Conservation (phyloP, 148 eudicot species). For the Cornus florida region DNA sequence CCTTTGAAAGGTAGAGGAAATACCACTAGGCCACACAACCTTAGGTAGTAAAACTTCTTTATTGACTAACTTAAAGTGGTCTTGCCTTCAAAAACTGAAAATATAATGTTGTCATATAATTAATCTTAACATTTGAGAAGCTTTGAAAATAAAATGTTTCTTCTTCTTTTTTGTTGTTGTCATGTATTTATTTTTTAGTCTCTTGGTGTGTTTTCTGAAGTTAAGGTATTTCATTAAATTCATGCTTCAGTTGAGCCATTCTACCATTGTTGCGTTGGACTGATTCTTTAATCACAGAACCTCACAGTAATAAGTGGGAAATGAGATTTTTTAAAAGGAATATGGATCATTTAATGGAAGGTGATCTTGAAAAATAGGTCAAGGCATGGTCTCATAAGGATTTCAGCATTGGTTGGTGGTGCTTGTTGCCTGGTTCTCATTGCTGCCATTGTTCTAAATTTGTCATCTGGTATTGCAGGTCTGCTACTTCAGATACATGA, state of each 20-base stretch:
- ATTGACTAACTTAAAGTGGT: too few species aligned
- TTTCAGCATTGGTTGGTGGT: background rate
- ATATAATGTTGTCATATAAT: background rate
- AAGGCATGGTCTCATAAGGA: background rate
- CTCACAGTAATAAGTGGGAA: background rate
- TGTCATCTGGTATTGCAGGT: constrained; percentile 52
- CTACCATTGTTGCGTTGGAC: background rate
- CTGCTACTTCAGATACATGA: constrained; percentile 87
- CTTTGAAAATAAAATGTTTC: too few species aligned
- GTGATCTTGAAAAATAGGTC: background rate
- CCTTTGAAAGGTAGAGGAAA: too few species aligned
- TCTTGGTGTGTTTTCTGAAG: background rate
- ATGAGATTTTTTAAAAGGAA: background rate
- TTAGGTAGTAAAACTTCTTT: background rate
- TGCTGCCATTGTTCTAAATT: background rate
- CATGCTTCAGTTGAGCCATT: background rate
- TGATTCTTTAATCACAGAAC: background rate
- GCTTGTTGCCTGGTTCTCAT: background rate
- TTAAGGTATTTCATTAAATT: too few species aligned
- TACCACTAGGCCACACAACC: too few species aligned
- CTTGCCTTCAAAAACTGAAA: too few species aligned
- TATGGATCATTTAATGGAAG: background rate
- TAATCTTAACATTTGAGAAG: too few species aligned
- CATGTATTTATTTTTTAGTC: background rate
- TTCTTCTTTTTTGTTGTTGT: too few species aligned